Conservation (phyloP, 2,329 filamentous ascomycete genomes). For the Fusarium coffeatum region DNA sequence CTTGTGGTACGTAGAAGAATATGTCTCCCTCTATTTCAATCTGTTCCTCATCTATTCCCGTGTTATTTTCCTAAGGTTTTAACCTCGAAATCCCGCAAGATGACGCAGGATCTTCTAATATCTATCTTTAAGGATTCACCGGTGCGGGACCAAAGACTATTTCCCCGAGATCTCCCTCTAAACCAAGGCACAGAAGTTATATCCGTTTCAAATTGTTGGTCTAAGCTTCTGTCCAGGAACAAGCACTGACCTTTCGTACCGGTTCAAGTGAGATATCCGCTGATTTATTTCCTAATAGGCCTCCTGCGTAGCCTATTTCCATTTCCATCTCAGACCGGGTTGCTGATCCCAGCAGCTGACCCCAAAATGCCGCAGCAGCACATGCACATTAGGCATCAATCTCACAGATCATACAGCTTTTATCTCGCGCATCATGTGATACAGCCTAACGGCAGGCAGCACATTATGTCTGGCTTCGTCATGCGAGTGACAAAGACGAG, state of each 20-base stretch:
- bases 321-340: background rate
- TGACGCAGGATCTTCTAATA: background rate
- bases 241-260: background rate
- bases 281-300: background rate
- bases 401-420: background rate
- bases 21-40: no score
- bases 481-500: conserved; percentile 21
- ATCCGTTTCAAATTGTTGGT: background rate
- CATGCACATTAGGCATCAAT: conserved; percentile 29
- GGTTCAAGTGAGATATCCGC: background rate
- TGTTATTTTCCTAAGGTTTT: no score
- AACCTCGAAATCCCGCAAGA: background rate
- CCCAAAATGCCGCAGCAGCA: background rate
- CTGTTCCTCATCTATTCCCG: no score
- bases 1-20: no score
- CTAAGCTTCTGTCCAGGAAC: background rate
- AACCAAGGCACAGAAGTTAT: background rate
- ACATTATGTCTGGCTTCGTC: background rate
- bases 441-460: conserved; percentile 14
- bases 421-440: conserved; percentile 31
- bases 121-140: background rate
- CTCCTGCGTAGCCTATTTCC: background rate
- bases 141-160: background rate
- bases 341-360: conserved; percentile 20
- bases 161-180: background rate